These are phyloP conservation scores for Ascochyta fabae DNA, from an alignment of 2,329 filamentous ascomycete species.

Conservation along the genomic window DNA sequence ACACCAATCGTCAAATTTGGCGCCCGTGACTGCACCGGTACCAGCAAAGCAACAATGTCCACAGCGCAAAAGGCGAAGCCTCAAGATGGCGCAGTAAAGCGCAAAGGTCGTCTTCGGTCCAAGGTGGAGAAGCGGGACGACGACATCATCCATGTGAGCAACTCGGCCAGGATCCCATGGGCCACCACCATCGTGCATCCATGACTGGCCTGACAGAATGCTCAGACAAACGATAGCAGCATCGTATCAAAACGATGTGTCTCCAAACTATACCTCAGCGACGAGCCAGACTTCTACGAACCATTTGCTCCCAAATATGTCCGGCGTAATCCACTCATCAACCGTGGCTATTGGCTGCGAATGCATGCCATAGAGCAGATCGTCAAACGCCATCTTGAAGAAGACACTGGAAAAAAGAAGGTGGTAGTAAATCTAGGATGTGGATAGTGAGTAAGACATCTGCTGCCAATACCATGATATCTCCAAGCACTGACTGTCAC, in stretches of 20 bases:
- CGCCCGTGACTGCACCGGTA: constrained; percentile 3
- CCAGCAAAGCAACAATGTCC: constrained; percentile 18
- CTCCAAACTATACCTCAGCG: constrained; percentile 81
- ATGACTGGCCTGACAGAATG: constrained; percentile 47
- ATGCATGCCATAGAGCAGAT: constrained; percentile 81
- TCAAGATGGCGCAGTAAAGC: constrained; percentile 21
- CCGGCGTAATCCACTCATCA: constrained; percentile 84
- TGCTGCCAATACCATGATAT: background rate
- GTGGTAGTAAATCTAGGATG: constrained; percentile 85
- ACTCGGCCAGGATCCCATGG: background rate
- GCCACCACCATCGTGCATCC: background rate
- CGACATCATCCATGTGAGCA: constrained; percentile 62
- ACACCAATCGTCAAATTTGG: constrained; percentile 19
- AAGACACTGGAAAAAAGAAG: constrained; percentile 64
- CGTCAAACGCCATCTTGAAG: constrained; percentile 74
- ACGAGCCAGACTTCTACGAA: constrained; percentile 82
- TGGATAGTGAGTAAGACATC: constrained; percentile 74
- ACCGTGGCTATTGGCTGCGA: constrained; percentile 85
- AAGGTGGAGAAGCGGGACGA: constrained; percentile 55
- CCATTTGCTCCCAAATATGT: constrained; percentile 87
- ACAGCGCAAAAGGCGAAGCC: constrained; percentile 17
- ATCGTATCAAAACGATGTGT: constrained; percentile 93
- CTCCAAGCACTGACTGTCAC: constrained; percentile 25
- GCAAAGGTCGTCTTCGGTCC: constrained; percentile 24
- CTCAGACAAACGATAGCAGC: constrained; percentile 81